Evolutionary conservation across 139 green algal species (phyloP), one percentile per base, ranked within the genome.

Genomic region (Nannochloris sp.): DNA sequence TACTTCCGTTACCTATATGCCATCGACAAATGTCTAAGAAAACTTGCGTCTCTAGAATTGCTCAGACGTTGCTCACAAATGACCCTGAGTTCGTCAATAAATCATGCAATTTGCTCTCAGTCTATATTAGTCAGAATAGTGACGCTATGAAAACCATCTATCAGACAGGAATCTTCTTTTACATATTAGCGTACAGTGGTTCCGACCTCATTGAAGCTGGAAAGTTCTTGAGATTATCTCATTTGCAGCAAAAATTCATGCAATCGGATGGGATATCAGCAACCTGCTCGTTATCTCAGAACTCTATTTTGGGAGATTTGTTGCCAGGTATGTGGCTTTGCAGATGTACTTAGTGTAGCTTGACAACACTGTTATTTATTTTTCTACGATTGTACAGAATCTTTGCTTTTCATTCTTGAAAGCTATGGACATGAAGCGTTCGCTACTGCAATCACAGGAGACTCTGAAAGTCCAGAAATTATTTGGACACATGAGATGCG

Each of bases 401-500:
- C 71, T 48, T 78, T 97, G 65, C 80, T 97, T 27, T 86, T 96
- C 68, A 69, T 91, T 43, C 79, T 97, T 40, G 80, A 89, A 44
- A 71, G 64, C 48, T 76, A 75, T 37, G 81, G 86, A 0, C 56
- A 87, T 4, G 68, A 75, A 8, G 78, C 76, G 1, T 95, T 97
- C 80, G 83, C 89, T 1, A 72, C 73, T 25, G 87, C 86, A 0
- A 68, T 97, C 15, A 61, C 68, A 5, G 90, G 80, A 3, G 88
- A 97, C 75, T 64, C 68, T 3, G 85, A 95, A 77, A 95, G 77
- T 2, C 91, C 91, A 2, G 91, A 97, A 80, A 72, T 97, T 24
- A 69, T 97, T 3, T 97, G 91, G 91, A 96, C 87, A 16, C 76
- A 90, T 44, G 64, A 54, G 61, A 97, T 97, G 91, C 69, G 91